These are phyloP conservation scores for Syzygium syzygioides DNA, from an alignment of 441 rosid genomes.

Conservation along the genomic window DNA sequence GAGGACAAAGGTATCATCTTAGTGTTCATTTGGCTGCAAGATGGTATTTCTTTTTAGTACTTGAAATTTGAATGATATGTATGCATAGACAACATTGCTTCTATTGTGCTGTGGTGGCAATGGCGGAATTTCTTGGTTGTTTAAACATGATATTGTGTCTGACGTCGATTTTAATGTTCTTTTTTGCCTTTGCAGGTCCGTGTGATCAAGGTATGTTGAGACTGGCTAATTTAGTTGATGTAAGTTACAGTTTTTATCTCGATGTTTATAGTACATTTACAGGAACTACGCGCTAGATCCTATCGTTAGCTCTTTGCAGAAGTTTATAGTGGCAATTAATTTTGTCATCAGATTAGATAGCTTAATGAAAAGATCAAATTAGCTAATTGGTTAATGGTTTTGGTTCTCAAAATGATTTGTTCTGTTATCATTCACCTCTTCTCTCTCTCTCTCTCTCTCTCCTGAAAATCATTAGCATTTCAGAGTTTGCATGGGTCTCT, in stretches of 20 bases:
- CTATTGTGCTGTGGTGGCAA: neutral
- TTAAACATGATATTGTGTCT: neutral
- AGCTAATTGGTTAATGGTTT: neutral
- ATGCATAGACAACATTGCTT: neutral
- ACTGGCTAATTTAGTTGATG: conserved; percentile 20
- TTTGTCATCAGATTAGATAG: neutral
- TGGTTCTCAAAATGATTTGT: neutral
- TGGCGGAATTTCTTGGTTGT: neutral
- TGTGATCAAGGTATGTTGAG: conserved; percentile 67
- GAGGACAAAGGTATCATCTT: conserved; percentile 68
- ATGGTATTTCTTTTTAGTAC: neutral
- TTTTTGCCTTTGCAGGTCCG: conserved; percentile 63
- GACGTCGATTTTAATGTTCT: neutral
- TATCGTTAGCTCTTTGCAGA: neutral
- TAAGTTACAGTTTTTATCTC: conserved; percentile 12
- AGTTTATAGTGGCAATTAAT: neutral
- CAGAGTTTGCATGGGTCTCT: neutral
- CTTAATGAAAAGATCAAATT: neutral
- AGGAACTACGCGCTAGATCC: neutral
- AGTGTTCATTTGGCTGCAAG: neutral
- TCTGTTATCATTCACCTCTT: neutral
- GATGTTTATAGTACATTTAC: neutral
- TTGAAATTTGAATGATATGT: neutral
- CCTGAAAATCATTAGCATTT: neutral
- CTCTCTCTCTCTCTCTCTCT: too few species aligned